These are phyloP conservation scores for Trichoderma sp. DNA, from an alignment of 2,329 filamentous ascomycete genomes.

Conservation along the genomic window DNA sequence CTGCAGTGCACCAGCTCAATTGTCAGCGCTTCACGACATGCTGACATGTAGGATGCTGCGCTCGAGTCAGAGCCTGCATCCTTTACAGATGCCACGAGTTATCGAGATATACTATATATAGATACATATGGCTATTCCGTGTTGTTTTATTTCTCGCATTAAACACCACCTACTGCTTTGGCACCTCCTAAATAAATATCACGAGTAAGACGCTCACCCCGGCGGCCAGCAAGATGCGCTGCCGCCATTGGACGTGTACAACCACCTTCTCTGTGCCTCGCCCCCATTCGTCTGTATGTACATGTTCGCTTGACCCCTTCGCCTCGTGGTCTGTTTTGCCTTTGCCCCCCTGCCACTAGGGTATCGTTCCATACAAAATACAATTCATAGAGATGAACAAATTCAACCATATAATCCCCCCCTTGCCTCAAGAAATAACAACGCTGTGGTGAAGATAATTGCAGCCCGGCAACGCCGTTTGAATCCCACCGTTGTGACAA, in stretches of 20 bases:
- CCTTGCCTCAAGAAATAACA: neutral
- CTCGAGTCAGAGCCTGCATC: neutral
- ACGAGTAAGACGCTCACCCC: constrained; percentile 7
- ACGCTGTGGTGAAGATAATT: constrained; percentile 8
- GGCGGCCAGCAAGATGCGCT: neutral
- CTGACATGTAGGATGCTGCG: neutral
- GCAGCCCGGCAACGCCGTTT: constrained; percentile 18
- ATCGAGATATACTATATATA: neutral
- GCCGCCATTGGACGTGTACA: neutral
- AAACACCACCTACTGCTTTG: neutral
- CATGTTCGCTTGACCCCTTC: neutral
- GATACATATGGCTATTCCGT: neutral
- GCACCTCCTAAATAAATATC: neutral
- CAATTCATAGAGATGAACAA: constrained; percentile 9
- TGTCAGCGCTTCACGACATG: neutral
- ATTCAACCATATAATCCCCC: neutral
- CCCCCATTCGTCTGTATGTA: constrained; percentile 10
- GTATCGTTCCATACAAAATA: constrained; percentile 21
- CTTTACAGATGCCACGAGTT: neutral
- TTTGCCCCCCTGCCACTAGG: constrained; percentile 19
- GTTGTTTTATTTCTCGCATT: neutral
- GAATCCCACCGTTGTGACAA: constrained; percentile 4
- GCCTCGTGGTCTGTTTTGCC: constrained; percentile 2
- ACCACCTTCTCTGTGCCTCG: neutral
- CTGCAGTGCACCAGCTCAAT: neutral